Evolutionary conservation across 2,329 filamentous ascomycete genomes (phyloP).

Genomic region (Rhinocladiella similis): DNA sequence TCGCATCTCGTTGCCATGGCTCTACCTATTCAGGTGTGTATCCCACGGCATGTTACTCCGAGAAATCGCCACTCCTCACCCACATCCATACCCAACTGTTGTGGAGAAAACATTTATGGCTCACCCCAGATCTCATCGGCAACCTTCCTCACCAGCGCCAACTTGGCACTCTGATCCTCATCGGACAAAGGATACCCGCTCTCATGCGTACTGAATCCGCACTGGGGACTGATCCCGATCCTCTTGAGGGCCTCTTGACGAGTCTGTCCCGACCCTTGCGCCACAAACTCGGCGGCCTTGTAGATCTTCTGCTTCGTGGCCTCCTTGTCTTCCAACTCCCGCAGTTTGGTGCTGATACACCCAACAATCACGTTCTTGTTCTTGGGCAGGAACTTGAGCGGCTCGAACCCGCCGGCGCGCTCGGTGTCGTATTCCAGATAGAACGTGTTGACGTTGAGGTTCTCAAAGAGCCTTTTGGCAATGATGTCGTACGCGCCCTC

Average conservation of each 20-base stretch:
- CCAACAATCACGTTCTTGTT: conserved; percentile 61
- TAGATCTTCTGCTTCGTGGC: conserved; percentile 56
- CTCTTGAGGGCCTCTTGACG: conserved; percentile 65
- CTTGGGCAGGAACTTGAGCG: conserved; percentile 56
- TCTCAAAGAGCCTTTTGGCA: conserved; percentile 60
- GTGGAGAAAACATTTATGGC: conserved; percentile 34
- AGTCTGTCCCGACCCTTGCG: conserved; percentile 61
- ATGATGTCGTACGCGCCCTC: conserved; percentile 65
- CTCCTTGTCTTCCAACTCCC: conserved; percentile 58
- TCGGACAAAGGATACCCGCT: conserved; percentile 65
- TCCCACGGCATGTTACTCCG: too few relatives aligned
- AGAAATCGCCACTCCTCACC: neutral
- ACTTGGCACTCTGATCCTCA: conserved; percentile 68
- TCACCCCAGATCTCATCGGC: conserved; percentile 67
- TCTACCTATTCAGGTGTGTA: too few relatives aligned
- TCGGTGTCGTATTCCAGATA: conserved; percentile 66
- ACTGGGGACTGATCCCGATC: conserved; percentile 64
- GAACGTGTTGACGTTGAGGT: conserved; percentile 61
- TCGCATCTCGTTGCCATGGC: too few relatives aligned
- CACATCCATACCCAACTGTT: neutral
- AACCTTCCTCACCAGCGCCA: conserved; percentile 64
- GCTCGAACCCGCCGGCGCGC: conserved; percentile 61
- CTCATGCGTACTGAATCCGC: conserved; percentile 68
- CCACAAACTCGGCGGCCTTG: conserved; percentile 63
- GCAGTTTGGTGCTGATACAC: conserved; percentile 60